Base-by-base conservation (phyloP, 2,329 filamentous ascomycete species). In the Achaetomium macrosporum region DNA sequence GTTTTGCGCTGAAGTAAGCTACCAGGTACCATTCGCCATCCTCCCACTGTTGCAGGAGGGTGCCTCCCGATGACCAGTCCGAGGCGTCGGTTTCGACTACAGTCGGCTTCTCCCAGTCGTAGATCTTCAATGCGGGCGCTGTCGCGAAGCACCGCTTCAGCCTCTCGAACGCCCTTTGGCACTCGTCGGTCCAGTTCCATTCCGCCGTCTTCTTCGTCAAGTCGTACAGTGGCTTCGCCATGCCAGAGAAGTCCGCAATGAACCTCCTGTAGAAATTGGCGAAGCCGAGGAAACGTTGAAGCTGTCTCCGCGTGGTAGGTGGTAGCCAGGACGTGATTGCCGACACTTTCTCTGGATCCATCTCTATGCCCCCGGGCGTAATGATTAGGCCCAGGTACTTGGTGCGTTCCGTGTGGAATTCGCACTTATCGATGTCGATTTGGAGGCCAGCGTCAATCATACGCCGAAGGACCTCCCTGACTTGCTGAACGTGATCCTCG, bases 251-350 rank as follows among this genome's bases (percentile, higher is more conserved):
- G 11, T 45, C 9, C 3, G 2, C 1, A 19, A 53, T 45, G 17
- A 53, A 53, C 2, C 45, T 12, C 5, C 29, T 12, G 16, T 53
- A 53, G 25, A 53, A 53, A 12, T 53, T 53, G 2, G 15, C 41
- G 16, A 53, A 49, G 19, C 51, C 25, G 2, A 53, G 12, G 39
- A 53, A 25, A 0, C 20, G 19, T 35, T 51, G 16, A 16, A 47
- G 25, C 12, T 52, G 11, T 2, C 5, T 30, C 12, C n/a, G 16
- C 3, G 25, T 44, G 1, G 16, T 47, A 1, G 37, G 43, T 5
- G 15, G 2, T 15, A 30, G 0, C 37, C 5, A 42, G 1, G n/a
- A 9, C 4, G n/a, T 5, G 9, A 51, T 41, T 13, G 8, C n/a
- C 3, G 31, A 1, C 5, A 51, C 50, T 19, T 47, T 52, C 13